Evolutionary conservation across 2,329 filamentous ascomycete species (phyloP), one percentile per base, ranked within the genome.

Genomic region (Onygena corvina): DNA sequence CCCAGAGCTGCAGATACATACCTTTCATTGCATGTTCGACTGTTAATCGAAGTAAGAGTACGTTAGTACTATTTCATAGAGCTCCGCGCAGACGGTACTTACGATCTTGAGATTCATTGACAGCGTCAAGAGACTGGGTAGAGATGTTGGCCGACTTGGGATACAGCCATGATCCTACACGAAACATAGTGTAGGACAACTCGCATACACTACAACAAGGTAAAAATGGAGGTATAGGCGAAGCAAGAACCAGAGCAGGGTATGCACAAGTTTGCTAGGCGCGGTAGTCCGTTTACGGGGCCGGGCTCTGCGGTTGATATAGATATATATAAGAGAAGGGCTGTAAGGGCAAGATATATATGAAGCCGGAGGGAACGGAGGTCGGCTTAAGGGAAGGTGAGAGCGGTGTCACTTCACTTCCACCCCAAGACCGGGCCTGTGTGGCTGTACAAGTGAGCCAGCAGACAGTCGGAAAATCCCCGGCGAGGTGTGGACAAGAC

Each of bases 41-140:
- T 68, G 31, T 34, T 23, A 48, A 45, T 50, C 46, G 47, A 48
- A 11, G 20, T 0, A 44, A 48, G 35, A 21, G 31, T 38, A 38
- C 29, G 29, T 60, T 47, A 61, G 58, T 59, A 54, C 49, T 40
- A 14, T 47, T 50, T 34, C 51, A 53, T n/a, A 16, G 8, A 12
- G 16, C 2, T 21, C 18, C 27, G 12, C n/a, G 14, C 20, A 35
- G 29, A 16, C 27, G 16, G 8, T 40, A 64, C 63, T 56, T 59
- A 71, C 69, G 65, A 53, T 71, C 66, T 56, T 76, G 71, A 45
- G 76, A 67, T 64, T 82, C 79, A 54, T 74, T 71, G 46, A 76
- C 59, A 53, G 77, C 72, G 59, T 74, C 76, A 51, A 81, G 59
- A 35, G 75, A 79, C 60, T 73, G 74, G 9, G 73, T 74, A 34